These are phyloP conservation scores for Coniochaeta sp. DNA, from an alignment of 2,329 filamentous ascomycete species.

Conservation along the genomic window DNA sequence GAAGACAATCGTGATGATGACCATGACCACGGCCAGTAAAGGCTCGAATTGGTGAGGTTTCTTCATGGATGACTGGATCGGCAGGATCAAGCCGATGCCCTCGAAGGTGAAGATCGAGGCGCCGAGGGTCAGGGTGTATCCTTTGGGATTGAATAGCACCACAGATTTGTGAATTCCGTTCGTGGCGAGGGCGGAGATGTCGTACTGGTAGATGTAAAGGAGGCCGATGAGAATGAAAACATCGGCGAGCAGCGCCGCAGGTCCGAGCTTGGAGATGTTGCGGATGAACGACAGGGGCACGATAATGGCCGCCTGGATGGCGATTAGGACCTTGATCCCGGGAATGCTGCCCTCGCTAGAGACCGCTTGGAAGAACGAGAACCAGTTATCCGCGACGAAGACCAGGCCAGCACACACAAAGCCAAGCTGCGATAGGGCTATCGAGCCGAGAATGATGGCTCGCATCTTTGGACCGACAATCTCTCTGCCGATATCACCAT, in stretches of 20 bases:
- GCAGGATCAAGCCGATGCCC: conserved; percentile 68
- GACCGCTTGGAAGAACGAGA: conserved; percentile 59
- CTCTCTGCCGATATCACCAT: conserved; percentile 63
- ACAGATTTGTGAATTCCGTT: conserved; percentile 53
- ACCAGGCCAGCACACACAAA: conserved; percentile 74
- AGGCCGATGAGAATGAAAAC: conserved; percentile 65
- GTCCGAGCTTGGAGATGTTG: conserved; percentile 68
- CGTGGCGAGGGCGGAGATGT: conserved; percentile 47
- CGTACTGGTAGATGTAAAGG: conserved; percentile 66
- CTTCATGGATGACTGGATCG: conserved; percentile 70
- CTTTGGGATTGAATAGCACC: conserved; percentile 60
- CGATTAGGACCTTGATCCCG: conserved; percentile 52
- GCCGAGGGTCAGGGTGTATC: conserved; percentile 64
- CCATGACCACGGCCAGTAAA: conserved; percentile 62
- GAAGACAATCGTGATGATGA: conserved; percentile 65
- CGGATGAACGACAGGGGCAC: conserved; percentile 63
- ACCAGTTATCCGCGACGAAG: conserved; percentile 68
- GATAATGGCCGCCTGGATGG: conserved; percentile 55
- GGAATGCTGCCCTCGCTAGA: conserved; percentile 39
- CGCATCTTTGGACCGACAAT: conserved; percentile 59
- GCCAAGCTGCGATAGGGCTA: conserved; percentile 67
- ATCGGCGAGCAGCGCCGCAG: conserved; percentile 61
- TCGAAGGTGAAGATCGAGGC: conserved; percentile 74
- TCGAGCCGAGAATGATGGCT: conserved; percentile 58
- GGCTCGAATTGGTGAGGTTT: conserved; percentile 59